These are phyloP conservation scores for Phaeoacremonium minimum DNA, from an alignment of 2,329 filamentous ascomycete species.

Conservation along the genomic window DNA sequence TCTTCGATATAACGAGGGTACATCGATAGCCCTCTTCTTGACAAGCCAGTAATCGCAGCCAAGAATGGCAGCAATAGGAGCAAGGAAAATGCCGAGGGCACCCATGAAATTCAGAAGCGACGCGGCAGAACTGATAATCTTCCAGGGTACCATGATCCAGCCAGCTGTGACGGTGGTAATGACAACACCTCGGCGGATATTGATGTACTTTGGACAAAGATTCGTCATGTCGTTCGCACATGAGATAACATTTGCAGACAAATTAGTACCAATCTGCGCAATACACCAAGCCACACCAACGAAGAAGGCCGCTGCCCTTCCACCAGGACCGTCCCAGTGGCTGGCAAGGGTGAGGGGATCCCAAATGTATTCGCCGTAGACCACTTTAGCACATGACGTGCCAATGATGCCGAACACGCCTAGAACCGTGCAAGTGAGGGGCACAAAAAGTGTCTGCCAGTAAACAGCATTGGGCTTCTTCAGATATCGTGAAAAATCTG, in stretches of 20 bases:
- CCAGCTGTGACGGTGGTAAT: constrained; percentile 17
- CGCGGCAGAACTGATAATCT: not conserved
- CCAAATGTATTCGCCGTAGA: constrained; percentile 20
- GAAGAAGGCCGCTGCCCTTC: constrained; percentile 24
- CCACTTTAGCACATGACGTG: too few relatives aligned
- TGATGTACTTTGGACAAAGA: constrained; percentile 46
- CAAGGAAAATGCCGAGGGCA: constrained; percentile 4
- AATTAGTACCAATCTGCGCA: constrained; percentile 45
- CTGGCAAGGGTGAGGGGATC: constrained; percentile 20
- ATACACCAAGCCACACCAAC: constrained; percentile 23
- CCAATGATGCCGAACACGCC: too few relatives aligned
- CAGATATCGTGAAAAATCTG: constrained; percentile 14
- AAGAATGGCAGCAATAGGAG: constrained; percentile 7
- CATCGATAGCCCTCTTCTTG: constrained; percentile 2
- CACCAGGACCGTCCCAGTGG: constrained; percentile 16
- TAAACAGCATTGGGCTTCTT: constrained; percentile 10
- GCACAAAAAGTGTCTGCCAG: constrained; percentile 10
- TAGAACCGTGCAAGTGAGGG: too few relatives aligned
- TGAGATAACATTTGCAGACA: constrained; percentile 45
- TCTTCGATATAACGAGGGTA: constrained; percentile 4
- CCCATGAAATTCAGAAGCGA: not conserved
- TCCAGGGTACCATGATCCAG: constrained; percentile 2
- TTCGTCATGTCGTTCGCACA: constrained; percentile 49
- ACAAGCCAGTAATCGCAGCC: constrained; percentile 9
- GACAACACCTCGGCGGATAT: constrained; percentile 42